A percentile compares a stretch with the other conserved stretches of the same genome.
phyloP scores from a whole-genome alignment of 2,329 filamentous ascomycete species.

The Tricladium varicosporioides region DNA sequence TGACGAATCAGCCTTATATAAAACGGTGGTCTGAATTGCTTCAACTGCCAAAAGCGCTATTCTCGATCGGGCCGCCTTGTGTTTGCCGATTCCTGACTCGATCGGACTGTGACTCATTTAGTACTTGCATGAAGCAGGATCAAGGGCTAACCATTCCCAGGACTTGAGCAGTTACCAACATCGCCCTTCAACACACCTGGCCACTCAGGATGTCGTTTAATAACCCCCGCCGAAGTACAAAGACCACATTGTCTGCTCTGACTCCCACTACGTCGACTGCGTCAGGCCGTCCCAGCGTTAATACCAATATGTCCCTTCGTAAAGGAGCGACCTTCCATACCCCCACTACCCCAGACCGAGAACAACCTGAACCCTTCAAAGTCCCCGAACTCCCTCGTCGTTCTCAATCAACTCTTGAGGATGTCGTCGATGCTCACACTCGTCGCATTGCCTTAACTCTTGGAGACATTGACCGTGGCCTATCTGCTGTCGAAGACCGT shows the following conservation, averaged over 20 bases:
- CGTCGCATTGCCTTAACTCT: constrained; percentile 67
- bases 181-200: constrained; percentile 15
- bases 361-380: constrained; percentile 40
- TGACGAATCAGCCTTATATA: constrained; percentile 29
- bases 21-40: constrained; percentile 19
- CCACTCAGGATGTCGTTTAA: constrained; percentile 34
- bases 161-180: constrained; percentile 19
- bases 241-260: constrained; percentile 40
- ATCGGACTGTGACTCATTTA: constrained; percentile 29
- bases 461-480: constrained; percentile 61
- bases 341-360: constrained; percentile 39
- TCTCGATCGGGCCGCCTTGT: constrained; percentile 20
- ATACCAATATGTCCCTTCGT: constrained; percentile 58
- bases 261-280: constrained; percentile 43
- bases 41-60: constrained; percentile 13
- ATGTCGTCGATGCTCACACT: constrained; percentile 67
- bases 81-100: constrained; percentile 25
- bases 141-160: constrained; percentile 30
- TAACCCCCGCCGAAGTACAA: constrained; percentile 36
- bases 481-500: constrained; percentile 46
- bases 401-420: constrained; percentile 68
- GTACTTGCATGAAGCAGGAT: constrained; percentile 26
- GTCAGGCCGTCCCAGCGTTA: constrained; percentile 45
- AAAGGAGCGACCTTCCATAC: constrained; percentile 67
- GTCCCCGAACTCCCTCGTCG: constrained; percentile 53